These are phyloP conservation scores for Gossypium thurberi DNA, from an alignment of 345 rosid species.

Conservation along the genomic window DNA sequence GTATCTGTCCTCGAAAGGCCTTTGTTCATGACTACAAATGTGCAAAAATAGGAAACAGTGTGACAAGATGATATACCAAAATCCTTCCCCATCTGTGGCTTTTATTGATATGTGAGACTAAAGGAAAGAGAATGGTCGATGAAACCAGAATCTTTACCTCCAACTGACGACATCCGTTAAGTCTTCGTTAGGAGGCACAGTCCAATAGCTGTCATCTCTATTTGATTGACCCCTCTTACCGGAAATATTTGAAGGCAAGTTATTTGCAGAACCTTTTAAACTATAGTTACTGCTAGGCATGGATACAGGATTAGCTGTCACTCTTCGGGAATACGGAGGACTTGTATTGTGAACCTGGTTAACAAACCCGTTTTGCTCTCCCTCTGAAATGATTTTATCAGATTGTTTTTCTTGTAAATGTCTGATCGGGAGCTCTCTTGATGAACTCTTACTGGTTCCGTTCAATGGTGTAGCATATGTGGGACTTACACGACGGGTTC, in stretches of 20 bases:
- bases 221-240: constrained; percentile 39
- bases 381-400: constrained; percentile 34
- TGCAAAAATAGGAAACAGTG: background rate
- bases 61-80: background rate
- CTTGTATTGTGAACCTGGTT: constrained; percentile 27
- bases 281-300: constrained; percentile 28
- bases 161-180: constrained; percentile 33
- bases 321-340: constrained; percentile 32
- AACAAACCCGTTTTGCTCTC: constrained; percentile 42
- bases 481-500: constrained; percentile 10
- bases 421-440: constrained; percentile 27
- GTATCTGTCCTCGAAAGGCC: constrained; percentile 30
- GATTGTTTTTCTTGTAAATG: constrained; percentile 25
- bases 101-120: background rate
- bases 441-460: constrained; percentile 25
- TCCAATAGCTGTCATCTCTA: constrained; percentile 26
- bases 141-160: constrained; percentile 39
- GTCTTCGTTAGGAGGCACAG: constrained; percentile 34
- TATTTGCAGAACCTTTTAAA: constrained; percentile 31
- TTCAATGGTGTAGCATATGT: constrained; percentile 33
- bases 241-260: constrained; percentile 25
- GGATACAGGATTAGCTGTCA: constrained; percentile 29
- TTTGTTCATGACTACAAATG: constrained; percentile 33
- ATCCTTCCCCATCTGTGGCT: background rate
- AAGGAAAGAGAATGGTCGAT: background rate